Conservation (phyloP, 208 protist genomes). For the Crithidia sp. region DNA sequence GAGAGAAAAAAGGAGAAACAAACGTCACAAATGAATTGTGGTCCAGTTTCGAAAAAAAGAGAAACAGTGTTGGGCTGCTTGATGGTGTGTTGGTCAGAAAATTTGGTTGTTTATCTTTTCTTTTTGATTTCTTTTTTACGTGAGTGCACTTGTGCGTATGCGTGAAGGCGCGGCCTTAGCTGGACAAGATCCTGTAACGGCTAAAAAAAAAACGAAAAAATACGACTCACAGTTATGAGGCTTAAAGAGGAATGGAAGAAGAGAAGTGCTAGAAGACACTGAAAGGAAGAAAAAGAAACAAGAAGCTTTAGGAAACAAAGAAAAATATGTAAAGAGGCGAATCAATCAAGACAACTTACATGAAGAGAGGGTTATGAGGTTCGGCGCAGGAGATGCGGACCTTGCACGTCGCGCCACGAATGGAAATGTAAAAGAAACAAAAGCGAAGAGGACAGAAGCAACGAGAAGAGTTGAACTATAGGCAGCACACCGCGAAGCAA, state of each 20-base stretch:
- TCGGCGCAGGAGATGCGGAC: background rate
- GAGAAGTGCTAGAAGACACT: background rate
- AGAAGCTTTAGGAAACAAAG: background rate
- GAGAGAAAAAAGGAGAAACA: conserved; percentile 8
- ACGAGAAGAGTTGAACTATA: too few species aligned
- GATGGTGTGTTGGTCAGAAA: background rate
- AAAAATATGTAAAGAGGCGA: background rate
- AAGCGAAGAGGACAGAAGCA: too few species aligned
- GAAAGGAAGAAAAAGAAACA: background rate
- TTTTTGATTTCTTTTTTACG: background rate
- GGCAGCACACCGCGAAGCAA: too few species aligned
- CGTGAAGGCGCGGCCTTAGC: too few species aligned
- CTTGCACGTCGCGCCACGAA: too few species aligned
- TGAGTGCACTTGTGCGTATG: too few species aligned
- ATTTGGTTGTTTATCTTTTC: background rate
- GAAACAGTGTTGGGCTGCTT: background rate
- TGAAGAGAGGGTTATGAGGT: background rate
- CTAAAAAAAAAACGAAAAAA: background rate
- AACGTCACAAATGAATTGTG: conserved; percentile 5
- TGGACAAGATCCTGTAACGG: background rate
- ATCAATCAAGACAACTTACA: too few species aligned
- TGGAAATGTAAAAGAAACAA: too few species aligned
- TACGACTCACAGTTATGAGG: too few species aligned
- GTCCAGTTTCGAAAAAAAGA: background rate
- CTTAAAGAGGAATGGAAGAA: background rate